phyloP scores from a whole-genome alignment of 305 asterid genomes.

The Withania somnifera region DNA sequence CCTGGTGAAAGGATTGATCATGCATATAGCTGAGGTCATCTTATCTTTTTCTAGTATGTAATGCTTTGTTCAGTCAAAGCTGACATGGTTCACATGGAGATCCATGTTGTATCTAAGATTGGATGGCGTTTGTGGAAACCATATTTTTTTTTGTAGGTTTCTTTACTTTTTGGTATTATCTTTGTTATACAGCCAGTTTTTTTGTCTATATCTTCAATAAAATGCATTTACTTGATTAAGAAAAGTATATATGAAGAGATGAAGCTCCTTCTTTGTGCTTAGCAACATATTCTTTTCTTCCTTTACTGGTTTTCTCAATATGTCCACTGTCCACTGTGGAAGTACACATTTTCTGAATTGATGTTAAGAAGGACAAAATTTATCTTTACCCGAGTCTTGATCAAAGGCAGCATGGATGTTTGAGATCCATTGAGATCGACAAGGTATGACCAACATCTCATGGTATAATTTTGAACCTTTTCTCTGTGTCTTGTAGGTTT shows the following conservation, averaged over 20 bases:
- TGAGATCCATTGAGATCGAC: not conserved
- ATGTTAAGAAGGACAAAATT: not conserved
- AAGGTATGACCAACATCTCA: not conserved
- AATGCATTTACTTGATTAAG: not conserved
- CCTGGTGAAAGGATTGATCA: not conserved
- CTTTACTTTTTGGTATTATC: not conserved
- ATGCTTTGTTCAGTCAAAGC: not conserved
- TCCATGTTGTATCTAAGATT: too few species aligned
- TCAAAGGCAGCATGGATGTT: not conserved
- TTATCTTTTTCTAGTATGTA: not conserved
- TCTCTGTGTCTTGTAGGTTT: not conserved
- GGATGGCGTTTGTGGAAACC: not conserved
- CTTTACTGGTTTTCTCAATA: not conserved
- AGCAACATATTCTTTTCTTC: not conserved
- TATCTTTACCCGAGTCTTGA: not conserved
- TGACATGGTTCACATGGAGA: not conserved
- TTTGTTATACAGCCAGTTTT: not conserved
- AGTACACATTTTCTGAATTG: not conserved
- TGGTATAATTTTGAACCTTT: not conserved
- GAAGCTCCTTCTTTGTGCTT: not conserved
- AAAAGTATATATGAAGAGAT: not conserved
- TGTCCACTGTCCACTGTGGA: not conserved
- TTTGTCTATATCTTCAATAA: not conserved
- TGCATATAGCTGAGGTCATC: not conserved
- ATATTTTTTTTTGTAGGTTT: not conserved